Evolutionary conservation across 768 basidiomycete species (phyloP).

Genomic region (Asterophora lycoperdoides): DNA sequence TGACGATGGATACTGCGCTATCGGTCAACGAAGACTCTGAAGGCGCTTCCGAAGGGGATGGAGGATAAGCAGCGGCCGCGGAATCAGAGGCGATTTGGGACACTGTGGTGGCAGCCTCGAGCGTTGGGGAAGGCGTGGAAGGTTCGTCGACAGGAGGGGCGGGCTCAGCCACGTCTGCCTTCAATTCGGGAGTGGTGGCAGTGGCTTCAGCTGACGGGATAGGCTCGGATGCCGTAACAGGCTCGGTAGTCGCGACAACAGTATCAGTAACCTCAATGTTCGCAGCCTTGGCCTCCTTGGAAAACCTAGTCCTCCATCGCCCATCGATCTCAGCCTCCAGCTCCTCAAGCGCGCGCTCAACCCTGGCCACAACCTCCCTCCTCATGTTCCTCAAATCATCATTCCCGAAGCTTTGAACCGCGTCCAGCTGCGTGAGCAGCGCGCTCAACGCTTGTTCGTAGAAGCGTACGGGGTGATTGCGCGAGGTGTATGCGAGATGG

Average conservation of each 20-base stretch:
- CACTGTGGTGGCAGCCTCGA: not conserved
- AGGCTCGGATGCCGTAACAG: not conserved
- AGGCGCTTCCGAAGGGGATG: not conserved
- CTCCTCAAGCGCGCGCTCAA: slow-evolving; percentile 55
- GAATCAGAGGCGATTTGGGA: not conserved
- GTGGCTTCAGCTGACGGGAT: not conserved
- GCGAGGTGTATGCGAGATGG: slow-evolving; percentile 50
- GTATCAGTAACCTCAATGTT: slow-evolving; percentile 6
- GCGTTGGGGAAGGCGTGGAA: not conserved
- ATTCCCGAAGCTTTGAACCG: slow-evolving; percentile 58
- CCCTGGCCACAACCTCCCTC: slow-evolving; percentile 49
- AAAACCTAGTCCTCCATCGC: slow-evolving; percentile 28
- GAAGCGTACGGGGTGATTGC: slow-evolving; percentile 56
- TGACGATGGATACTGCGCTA: not conserved
- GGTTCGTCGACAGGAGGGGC: not conserved
- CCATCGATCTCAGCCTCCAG: slow-evolving; percentile 48
- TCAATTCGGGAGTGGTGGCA: not conserved
- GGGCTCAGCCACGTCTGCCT: not conserved
- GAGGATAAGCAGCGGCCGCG: not conserved
- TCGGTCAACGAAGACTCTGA: not conserved
- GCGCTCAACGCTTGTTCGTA: slow-evolving; percentile 58
- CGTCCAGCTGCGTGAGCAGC: slow-evolving; percentile 55
- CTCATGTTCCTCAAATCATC: slow-evolving; percentile 44
- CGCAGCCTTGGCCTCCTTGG: slow-evolving; percentile 20
- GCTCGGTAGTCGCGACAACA: not conserved